Evolutionary conservation across 441 rosid species (phyloP).

Genomic region (Aquilaria agallochum): DNA sequence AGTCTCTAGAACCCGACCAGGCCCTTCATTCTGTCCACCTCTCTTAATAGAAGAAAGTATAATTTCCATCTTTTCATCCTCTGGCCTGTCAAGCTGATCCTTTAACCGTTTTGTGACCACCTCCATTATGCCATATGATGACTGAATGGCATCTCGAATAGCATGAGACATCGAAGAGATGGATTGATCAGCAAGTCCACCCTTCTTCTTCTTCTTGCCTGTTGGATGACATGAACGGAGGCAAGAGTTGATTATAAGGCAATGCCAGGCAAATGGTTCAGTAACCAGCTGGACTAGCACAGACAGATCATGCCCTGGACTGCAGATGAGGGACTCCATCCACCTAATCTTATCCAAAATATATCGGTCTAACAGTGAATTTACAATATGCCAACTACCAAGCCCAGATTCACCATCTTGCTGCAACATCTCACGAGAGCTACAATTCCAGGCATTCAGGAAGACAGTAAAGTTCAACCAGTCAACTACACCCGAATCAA

Average conservation of each 20-base stretch:
- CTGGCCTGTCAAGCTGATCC: constrained; percentile 41
- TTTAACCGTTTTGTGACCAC: constrained; percentile 50
- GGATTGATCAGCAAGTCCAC: constrained; percentile 45
- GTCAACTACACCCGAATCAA: constrained; percentile 67
- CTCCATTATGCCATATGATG: constrained; percentile 38
- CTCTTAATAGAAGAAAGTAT: constrained; percentile 40
- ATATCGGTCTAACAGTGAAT: constrained; percentile 50
- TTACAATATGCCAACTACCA: constrained; percentile 48
- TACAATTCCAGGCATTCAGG: constrained; percentile 80
- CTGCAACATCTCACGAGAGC: constrained; percentile 44
- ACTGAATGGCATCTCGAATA: constrained; percentile 48
- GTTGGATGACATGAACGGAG: constrained; percentile 73
- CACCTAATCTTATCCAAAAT: constrained; percentile 45
- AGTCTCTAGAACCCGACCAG: constrained; percentile 61
- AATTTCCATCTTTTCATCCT: constrained; percentile 51
- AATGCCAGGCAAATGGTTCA: constrained; percentile 94
- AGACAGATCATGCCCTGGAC: constrained; percentile 47
- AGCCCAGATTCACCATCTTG: constrained; percentile 26
- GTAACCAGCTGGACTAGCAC: constrained; percentile 63
- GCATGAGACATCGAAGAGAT: constrained; percentile 33
- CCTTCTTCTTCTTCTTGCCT: constrained; percentile 95
- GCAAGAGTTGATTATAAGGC: constrained; percentile 69
- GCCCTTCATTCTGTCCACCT: constrained; percentile 45
- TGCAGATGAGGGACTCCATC: constrained; percentile 39
- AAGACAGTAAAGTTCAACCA: constrained; percentile 89